A percentile compares a stretch with the other conserved stretches of the same genome.
Evolutionary conservation across 2,329 filamentous ascomycete genomes (phyloP).

Genomic region (Penicillium nordicum): DNA sequence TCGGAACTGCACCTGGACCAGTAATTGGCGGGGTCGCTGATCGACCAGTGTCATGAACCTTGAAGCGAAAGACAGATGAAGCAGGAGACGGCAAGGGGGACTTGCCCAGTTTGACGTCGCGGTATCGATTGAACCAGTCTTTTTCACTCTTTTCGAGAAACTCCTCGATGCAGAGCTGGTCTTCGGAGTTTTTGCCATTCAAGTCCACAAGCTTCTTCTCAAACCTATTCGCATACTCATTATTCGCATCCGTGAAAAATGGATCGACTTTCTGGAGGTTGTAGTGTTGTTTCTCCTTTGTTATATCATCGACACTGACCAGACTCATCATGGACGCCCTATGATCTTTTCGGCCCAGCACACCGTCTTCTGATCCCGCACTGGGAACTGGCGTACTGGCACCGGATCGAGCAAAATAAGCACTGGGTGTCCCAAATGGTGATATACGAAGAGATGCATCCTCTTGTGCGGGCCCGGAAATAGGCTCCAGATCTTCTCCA

Average conservation of each 20-base stretch:
- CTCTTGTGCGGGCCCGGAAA: background rate
- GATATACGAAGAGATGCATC: background rate
- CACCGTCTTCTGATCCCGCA: background rate
- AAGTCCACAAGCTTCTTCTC: slow-evolving; percentile 55
- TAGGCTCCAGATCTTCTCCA: background rate
- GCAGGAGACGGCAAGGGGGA: slow-evolving; percentile 36
- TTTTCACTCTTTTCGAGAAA: slow-evolving; percentile 64
- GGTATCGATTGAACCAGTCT: slow-evolving; percentile 60
- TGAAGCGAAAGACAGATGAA: slow-evolving; percentile 13
- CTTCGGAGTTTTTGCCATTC: slow-evolving; percentile 56
- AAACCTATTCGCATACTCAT: slow-evolving; percentile 59
- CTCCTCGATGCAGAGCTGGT: slow-evolving; percentile 60
- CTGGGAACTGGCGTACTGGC: slow-evolving; percentile 1
- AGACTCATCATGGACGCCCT: slow-evolving; percentile 50
- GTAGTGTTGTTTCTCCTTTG: slow-evolving; percentile 54
- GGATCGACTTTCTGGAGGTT: slow-evolving; percentile 64
- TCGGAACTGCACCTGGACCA: slow-evolving; percentile 34
- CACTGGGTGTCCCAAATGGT: slow-evolving; percentile 4
- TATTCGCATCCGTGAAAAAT: slow-evolving; percentile 63
- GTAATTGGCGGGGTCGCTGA: slow-evolving; percentile 26
- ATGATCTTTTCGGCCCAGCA: slow-evolving; percentile 31
- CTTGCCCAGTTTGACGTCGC: slow-evolving; percentile 56
- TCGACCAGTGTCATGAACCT: slow-evolving; percentile 24
- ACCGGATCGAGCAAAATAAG: slow-evolving; percentile 6
- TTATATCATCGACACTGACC: slow-evolving; percentile 51